Evolutionary conservation across 331 rosid genomes (phyloP).

Genomic region (Rhamnella rubrinervis): DNA sequence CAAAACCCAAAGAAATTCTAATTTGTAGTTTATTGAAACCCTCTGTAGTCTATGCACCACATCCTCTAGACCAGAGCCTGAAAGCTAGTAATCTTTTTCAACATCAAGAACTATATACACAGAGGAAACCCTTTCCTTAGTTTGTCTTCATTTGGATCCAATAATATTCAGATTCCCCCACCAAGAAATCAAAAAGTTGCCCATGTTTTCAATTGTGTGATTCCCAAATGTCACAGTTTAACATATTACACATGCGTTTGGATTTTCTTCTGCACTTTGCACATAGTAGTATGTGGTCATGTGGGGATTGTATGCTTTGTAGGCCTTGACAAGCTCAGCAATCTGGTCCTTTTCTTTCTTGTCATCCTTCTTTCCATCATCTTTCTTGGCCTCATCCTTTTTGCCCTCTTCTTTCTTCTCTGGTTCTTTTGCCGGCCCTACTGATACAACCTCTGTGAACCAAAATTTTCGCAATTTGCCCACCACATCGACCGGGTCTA

Average conservation of each 20-base stretch:
- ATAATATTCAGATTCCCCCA: background rate
- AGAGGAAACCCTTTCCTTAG: background rate
- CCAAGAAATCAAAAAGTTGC: background rate
- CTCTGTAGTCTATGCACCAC: slow-evolving; percentile 3
- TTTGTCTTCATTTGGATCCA: background rate
- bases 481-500: slow-evolving; percentile 66
- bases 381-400: slow-evolving; percentile 33
- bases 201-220: background rate
- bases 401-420: slow-evolving; percentile 46
- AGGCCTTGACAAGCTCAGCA: slow-evolving; percentile 47
- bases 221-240: slow-evolving; percentile 16
- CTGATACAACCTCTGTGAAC: slow-evolving; percentile 64
- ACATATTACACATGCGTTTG: slow-evolving; percentile 63
- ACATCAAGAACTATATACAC: background rate
- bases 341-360: slow-evolving; percentile 47
- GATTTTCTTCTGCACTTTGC: slow-evolving; percentile 62
- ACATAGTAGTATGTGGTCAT: slow-evolving; percentile 38
- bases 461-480: slow-evolving; percentile 62
- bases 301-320: slow-evolving; percentile 38
- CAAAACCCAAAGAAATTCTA: too few relatives aligned
- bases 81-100: too few relatives aligned
- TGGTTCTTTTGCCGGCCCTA: slow-evolving; percentile 89
- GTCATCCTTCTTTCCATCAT: slow-evolving; percentile 36
- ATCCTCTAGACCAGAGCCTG: background rate
- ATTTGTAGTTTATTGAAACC: background rate